Base-by-base conservation (phyloP, 1,139 yeast genomes). In the Waltiozyma sp. region DNA sequence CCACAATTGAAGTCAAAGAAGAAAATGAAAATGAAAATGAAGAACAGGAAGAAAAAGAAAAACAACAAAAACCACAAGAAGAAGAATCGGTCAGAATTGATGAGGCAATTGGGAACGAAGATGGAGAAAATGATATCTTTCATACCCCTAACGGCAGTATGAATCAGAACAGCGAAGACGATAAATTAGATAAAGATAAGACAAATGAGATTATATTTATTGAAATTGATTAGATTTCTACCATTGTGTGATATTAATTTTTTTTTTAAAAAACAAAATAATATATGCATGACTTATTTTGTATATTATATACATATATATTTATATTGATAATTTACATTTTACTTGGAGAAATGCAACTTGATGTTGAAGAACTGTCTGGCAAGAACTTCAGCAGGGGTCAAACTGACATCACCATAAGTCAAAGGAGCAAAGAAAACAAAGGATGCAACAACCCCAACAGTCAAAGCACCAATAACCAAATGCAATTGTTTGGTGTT, bases 331-430 rank as follows among this genome's bases (percentile, higher is more conserved):
- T 28, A 28, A 9, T 9, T 13, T 9, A 5, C n/a, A 28, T 18
- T n/a, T 49, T 49, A 84, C 66, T 88, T 88, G 48, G 91, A 77
- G 59, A 79, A 89, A 59, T 89, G 96, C 49, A 91, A 72, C 58
- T 78, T 79, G 55, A 87, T 78, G 54, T 83, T 80, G 60, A 88
- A 69, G 83, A 91, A 81, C 64, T 88, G 81, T 69, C 98, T 80
- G 36, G 72, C 72, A 49, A 65, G 58, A 26, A 89, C 82, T 59
- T 85, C 81, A 37, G 69, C 79, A 9, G 80, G 73, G 1, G 77
- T 59, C 54, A 91, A 66, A 9, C 77, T 56, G 14, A 76, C 73
- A 56, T 79, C 75, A 52, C 98, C 99, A 57, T 91, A 93, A 1
- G 93, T 80, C 47, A 91, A 60, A 41, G 97, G 95, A 28, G 88